Base-by-base conservation (phyloP, 345 rosid species). In the Clarkia xantiana region DNA sequence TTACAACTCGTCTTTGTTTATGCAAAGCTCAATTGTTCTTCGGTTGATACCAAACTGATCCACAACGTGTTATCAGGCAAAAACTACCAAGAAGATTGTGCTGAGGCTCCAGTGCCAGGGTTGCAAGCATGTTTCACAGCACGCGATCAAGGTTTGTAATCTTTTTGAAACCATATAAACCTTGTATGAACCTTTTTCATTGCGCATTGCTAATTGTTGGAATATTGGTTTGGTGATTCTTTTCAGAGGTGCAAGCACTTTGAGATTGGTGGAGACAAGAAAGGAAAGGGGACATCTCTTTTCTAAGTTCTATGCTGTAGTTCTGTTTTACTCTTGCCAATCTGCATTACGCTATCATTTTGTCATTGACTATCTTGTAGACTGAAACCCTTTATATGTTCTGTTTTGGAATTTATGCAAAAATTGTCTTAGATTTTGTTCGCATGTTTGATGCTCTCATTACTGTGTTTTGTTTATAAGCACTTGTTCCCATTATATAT, bases 61-160 rank as follows among this genome's bases (percentile, higher is more conserved):
- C 23, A 18, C 49, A 19, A 49, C 38, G 1, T 15, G 50, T 14
- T 14, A 42, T 29, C 67, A 83, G 87, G 88, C 94, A 4, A 80
- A 80, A 76, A 80, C 94, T 17, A 76, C 89, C n/a, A 84, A 84
- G 76, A 84, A 84, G 75, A 84, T 84, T 61, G 86, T 80, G 48
- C 18, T 80, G 72, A 84, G 94, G 88, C 73, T 84, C 50, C 88
- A 80, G 18, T 83, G 88, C 62, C 88, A 84, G 61, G 68, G 71
- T 10, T 84, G 94, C 80, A 84, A 84, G 73, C 94, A 80, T 15
- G 65, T 83, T 3, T 83, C 94, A 39, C 88, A 80, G 65, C 85
- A 72, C 54, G 66, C 94, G 0, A 80, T 83, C 60, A 80, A 76
- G 84, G 93, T 77, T 20, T 10, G 39, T 51, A 17, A 14, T 29